A percentile compares a stretch with the other conserved stretches of the same genome.
phyloP scores from a whole-genome alignment of 345 rosid species.

The Angophora floribunda region DNA sequence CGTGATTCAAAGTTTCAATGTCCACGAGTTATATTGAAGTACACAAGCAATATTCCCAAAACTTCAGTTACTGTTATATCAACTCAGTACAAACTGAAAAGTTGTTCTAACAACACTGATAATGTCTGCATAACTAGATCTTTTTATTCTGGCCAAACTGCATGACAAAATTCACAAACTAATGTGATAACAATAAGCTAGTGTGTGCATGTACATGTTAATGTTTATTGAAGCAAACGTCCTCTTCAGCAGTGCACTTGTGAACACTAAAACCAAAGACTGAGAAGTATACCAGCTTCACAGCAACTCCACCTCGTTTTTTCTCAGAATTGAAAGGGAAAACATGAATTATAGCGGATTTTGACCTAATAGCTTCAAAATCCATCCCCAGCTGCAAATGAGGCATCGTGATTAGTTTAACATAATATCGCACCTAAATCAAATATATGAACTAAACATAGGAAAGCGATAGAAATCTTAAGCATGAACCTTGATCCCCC shows the following conservation, averaged over 20 bases:
- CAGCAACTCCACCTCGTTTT: slow-evolving; percentile 92
- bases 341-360: slow-evolving; percentile 54
- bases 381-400: slow-evolving; percentile 83
- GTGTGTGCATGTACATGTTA: neutral
- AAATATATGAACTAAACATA: neutral
- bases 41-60: neutral
- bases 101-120: no score
- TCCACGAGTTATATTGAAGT: neutral
- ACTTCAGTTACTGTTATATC: no score
- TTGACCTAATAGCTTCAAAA: slow-evolving; percentile 52
- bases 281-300: slow-evolving; percentile 32
- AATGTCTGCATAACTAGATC: neutral
- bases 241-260: neutral
- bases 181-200: neutral
- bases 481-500: slow-evolving; percentile 68
- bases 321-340: slow-evolving; percentile 92
- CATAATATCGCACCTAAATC: neutral
- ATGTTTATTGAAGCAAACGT: neutral
- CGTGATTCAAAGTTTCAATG: neutral
- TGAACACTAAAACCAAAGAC: neutral
- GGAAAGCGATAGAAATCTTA: neutral
- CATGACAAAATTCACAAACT: neutral
- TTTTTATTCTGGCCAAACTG: neutral
- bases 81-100: neutral
- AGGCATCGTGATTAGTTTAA: neutral